These are phyloP conservation scores for Teratosphaeria viscida DNA, from an alignment of 2,329 filamentous ascomycete species.

Conservation along the genomic window DNA sequence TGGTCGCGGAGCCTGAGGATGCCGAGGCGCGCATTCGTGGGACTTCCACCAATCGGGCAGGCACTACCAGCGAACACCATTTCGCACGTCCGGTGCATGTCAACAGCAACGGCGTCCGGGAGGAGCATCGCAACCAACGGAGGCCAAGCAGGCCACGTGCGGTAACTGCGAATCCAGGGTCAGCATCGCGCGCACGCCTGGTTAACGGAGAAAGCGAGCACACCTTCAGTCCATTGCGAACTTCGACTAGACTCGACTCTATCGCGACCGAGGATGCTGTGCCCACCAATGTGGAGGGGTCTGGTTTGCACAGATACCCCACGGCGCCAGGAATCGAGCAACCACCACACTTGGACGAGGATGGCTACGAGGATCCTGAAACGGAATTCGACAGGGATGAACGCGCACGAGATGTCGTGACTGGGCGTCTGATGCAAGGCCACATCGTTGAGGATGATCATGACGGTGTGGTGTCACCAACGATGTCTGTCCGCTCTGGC, in stretches of 20 bases:
- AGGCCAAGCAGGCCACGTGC: constrained; percentile 10
- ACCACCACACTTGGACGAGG: constrained; percentile 15
- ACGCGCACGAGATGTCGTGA: constrained; percentile 79
- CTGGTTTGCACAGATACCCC: constrained; percentile 8
- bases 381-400: constrained; percentile 28
- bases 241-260: constrained; percentile 22
- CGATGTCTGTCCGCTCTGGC: constrained; percentile 53
- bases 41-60: neutral
- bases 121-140: constrained; percentile 5
- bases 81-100: constrained; percentile 9
- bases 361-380: constrained; percentile 24
- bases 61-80: constrained; percentile 12
- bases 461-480: constrained; percentile 66
- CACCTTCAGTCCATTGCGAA: constrained; percentile 21
- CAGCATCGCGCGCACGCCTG: constrained; percentile 12
- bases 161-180: constrained; percentile 9
- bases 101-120: neutral
- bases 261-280: constrained; percentile 5
- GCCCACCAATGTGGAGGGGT: neutral
- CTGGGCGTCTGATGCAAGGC: constrained; percentile 80
- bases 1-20: constrained; percentile 14
- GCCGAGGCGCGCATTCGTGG: constrained; percentile 1
- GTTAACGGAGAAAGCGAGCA: constrained; percentile 12
- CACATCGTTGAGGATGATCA: constrained; percentile 69
- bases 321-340: constrained; percentile 20